Evolutionary conservation across 345 rosid genomes (phyloP).

Genomic region (Cardiospermum halicacabum): DNA sequence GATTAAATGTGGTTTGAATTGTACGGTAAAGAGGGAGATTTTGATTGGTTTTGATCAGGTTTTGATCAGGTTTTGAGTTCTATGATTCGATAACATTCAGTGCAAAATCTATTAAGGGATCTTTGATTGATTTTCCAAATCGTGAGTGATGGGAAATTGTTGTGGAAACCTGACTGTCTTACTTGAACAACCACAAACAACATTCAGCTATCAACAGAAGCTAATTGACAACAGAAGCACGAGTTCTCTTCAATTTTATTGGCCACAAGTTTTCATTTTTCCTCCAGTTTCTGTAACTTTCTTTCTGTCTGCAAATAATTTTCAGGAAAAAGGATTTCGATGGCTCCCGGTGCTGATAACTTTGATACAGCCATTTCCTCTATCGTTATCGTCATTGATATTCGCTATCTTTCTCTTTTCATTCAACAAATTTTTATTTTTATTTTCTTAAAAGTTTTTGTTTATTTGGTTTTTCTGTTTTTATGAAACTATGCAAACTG

Average conservation of each 20-base stretch:
- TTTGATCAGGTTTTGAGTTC: too few species aligned
- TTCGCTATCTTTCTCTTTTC: neutral
- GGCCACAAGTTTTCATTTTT: conserved; percentile 1
- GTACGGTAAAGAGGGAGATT: too few species aligned
- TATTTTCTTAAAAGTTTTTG: neutral
- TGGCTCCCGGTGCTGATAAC: conserved; percentile 61
- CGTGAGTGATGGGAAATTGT: too few species aligned
- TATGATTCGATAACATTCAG: too few species aligned
- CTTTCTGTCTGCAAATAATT: neutral
- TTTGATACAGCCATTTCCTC: conserved; percentile 50
- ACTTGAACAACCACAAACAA: too few species aligned
- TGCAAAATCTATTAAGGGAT: too few species aligned
- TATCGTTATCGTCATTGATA: conserved; percentile 76
- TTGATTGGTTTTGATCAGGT: too few species aligned
- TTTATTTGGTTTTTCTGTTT: neutral
- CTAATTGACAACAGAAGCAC: too few species aligned
- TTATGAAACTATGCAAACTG: conserved; percentile 78
- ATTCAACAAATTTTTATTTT: neutral
- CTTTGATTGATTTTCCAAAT: too few species aligned
- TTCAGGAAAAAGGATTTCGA: conserved; percentile 10
- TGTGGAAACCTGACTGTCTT: too few species aligned
- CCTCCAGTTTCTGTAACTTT: neutral
- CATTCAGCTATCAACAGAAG: too few species aligned
- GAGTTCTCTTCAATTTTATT: neutral
- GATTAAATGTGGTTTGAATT: too few species aligned